Evolutionary conservation across 164 flowering plant species (phyloP).

Genomic region (Dillenia turbinata): DNA sequence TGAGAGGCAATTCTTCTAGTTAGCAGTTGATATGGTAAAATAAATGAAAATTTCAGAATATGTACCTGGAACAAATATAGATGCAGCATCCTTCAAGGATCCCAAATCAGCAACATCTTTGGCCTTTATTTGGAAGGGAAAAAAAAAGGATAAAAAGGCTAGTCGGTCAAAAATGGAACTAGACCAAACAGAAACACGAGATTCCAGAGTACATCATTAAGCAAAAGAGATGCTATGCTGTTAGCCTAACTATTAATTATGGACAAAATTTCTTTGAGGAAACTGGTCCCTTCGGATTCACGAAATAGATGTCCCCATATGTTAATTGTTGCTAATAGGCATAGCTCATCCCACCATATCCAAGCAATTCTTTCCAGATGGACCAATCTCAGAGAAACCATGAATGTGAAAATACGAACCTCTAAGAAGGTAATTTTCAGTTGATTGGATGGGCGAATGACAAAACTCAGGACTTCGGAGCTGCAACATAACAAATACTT

Average conservation of each 20-base stretch:
- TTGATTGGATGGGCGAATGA: constrained; percentile 75
- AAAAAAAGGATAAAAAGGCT: background rate
- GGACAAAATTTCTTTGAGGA: constrained; percentile 19
- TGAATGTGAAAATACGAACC: constrained; percentile 34
- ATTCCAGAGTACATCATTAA: too few relatives aligned
- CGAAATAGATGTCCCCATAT: too few relatives aligned
- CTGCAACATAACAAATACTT: constrained; percentile 26
- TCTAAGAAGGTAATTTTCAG: constrained; percentile 97
- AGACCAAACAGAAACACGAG: too few relatives aligned
- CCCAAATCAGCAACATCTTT: constrained; percentile 81
- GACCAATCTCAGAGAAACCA: background rate
- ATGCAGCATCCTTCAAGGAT: constrained; percentile 73
- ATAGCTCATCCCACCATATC: too few relatives aligned
- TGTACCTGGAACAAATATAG: constrained; percentile 85
- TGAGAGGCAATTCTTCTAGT: too few relatives aligned
- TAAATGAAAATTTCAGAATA: background rate
- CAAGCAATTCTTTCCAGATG: too few relatives aligned
- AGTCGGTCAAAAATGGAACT: background rate
- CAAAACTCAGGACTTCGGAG: constrained; percentile 80
- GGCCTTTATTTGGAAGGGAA: constrained; percentile 47
- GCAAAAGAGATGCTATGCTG: too few relatives aligned
- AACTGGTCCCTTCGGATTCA: too few relatives aligned
- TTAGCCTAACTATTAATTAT: too few relatives aligned
- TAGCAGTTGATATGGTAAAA: too few relatives aligned
- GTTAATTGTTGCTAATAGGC: too few relatives aligned